Conservation (phyloP, 139 green algal species). For the Tetraselmis striata region DNA sequence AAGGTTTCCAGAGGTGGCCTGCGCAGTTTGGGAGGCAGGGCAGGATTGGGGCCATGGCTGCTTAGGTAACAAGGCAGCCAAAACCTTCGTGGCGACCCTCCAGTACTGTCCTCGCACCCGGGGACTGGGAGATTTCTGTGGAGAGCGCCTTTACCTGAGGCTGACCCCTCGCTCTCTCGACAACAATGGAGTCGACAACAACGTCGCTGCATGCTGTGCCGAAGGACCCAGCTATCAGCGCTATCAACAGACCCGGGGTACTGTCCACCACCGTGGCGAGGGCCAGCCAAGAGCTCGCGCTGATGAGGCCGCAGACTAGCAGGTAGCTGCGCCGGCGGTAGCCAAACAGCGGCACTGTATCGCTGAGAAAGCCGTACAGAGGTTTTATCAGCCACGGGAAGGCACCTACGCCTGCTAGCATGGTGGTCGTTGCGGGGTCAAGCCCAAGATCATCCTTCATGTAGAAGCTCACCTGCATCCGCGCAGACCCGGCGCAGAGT, state of each 20-base stretch:
- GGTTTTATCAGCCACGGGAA: conserved; percentile 89
- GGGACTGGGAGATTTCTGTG: too few relatives aligned
- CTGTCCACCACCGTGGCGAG: conserved; percentile 49
- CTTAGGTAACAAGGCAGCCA: too few relatives aligned
- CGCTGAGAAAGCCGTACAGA: conserved; percentile 87
- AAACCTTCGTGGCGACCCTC: too few relatives aligned
- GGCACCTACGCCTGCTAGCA: conserved; percentile 48
- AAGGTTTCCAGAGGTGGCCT: conserved; percentile 71
- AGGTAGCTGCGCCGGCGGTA: conserved; percentile 86
- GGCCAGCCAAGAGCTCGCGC: conserved; percentile 49
- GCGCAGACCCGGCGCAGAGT: neutral
- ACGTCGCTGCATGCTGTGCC: conserved; percentile 84
- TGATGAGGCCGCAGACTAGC: conserved; percentile 60
- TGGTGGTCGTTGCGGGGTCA: conserved; percentile 61
- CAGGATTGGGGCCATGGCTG: neutral
- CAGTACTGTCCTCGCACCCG: too few relatives aligned
- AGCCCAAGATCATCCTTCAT: conserved; percentile 89
- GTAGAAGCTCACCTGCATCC: conserved; percentile 58
- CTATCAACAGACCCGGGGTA: conserved; percentile 28
- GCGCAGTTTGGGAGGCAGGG: conserved; percentile 6
- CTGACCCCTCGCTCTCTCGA: conserved; percentile 56
- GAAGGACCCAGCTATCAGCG: conserved; percentile 55
- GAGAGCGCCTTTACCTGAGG: conserved; percentile 39
- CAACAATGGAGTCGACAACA: conserved; percentile 95
- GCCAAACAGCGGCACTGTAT: conserved; percentile 87